Conservation (phyloP, 208 protist species). For the Borovskyia barvae region DNA sequence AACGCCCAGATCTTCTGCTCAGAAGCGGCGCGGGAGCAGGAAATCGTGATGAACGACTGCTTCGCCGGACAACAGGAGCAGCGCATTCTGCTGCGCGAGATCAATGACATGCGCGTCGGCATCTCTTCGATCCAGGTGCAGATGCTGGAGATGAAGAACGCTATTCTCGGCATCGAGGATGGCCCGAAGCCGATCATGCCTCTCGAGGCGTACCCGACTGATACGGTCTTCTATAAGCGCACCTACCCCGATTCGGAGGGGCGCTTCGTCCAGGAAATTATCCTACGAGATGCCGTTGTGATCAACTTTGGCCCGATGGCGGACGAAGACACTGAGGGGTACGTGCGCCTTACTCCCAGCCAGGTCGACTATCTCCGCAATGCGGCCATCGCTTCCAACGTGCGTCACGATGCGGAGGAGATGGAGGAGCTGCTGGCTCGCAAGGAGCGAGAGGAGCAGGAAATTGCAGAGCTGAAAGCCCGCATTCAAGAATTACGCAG, state of each 20-base stretch:
- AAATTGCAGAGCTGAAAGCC: conserved; percentile 51
- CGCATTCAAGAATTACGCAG: conserved; percentile 54
- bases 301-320: conserved; percentile 57
- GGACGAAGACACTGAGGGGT: conserved; percentile 41
- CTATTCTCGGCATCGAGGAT: conserved; percentile 41
- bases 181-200: conserved; percentile 38
- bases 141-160: conserved; percentile 56
- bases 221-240: conserved; percentile 59
- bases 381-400: conserved; percentile 33
- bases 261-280: conserved; percentile 61
- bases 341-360: conserved; percentile 46
- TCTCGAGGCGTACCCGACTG: conserved; percentile 35
- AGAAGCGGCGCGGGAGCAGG: conserved; percentile 50
- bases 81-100: conserved; percentile 59
- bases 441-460: conserved; percentile 55
- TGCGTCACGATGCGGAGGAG: conserved; percentile 60
- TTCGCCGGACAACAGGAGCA: conserved; percentile 75
- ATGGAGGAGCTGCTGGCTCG: conserved; percentile 50
- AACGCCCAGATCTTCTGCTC: conserved; percentile 67
- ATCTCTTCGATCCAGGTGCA: conserved; percentile 51
- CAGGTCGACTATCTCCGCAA: conserved; percentile 37
- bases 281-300: conserved; percentile 54
- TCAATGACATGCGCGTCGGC: conserved; percentile 72
- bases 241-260: conserved; percentile 38
- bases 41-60: conserved; percentile 56